These are phyloP conservation scores for Akanthomyces muscarius DNA, from an alignment of 2,329 filamentous ascomycete genomes.

Conservation along the genomic window DNA sequence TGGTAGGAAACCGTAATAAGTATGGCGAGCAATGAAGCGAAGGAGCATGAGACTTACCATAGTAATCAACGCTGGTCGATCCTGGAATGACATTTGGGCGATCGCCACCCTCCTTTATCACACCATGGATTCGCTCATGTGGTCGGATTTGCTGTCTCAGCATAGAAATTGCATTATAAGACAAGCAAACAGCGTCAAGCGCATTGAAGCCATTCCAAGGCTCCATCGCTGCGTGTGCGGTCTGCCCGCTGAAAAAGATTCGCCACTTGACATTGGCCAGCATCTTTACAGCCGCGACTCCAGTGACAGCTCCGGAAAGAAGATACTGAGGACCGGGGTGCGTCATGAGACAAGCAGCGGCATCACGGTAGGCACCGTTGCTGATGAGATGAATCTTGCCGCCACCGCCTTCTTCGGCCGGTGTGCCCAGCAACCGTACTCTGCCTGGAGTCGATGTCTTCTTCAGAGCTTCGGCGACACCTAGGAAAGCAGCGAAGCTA, in stretches of 20 bases:
- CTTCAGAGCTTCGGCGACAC: constrained; percentile 26
- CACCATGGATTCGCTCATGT: constrained; percentile 46
- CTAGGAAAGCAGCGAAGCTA: constrained; percentile 33
- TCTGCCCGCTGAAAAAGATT: constrained; percentile 36
- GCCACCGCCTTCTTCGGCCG: constrained; percentile 40
- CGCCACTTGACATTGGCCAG: constrained; percentile 31
- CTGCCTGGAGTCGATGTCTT: constrained; percentile 28
- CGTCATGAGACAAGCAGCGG: constrained; percentile 25
- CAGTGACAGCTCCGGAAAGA: constrained; percentile 20
- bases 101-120: constrained; percentile 39
- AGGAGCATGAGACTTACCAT: neutral
- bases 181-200: constrained; percentile 43
- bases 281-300: constrained; percentile 26
- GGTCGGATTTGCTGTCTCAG: constrained; percentile 48
- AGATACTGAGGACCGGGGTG: constrained; percentile 20
- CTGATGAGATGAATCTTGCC: constrained; percentile 41
- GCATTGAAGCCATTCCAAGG: constrained; percentile 50
- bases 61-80: constrained; percentile 40
- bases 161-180: constrained; percentile 39
- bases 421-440: constrained; percentile 38
- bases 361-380: constrained; percentile 24
- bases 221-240: constrained; percentile 44
- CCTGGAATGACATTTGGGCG: constrained; percentile 41
- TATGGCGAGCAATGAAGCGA: constrained; percentile 16
- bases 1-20: neutral